Base-by-base conservation (phyloP, 1,139 yeast species). In the Suhomyces terraborum region DNA sequence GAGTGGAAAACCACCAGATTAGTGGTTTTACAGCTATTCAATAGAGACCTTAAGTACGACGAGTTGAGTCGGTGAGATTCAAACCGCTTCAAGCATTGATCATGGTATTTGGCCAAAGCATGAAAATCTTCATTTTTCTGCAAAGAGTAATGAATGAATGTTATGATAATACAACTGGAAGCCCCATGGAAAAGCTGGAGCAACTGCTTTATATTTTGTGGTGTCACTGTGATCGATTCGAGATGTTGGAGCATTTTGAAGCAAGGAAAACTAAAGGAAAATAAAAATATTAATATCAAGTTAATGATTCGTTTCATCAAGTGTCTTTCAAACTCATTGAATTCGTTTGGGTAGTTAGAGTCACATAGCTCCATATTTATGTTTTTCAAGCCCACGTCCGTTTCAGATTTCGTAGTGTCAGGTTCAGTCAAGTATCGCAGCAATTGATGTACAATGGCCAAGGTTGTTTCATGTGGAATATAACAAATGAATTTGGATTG, bases 151-250 rank as follows among this genome's bases (percentile, higher is more conserved):
- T 33, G 19, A 8, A n/a, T 17, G n/a, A 33, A 36, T 6, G 36
- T 8, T 12, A 36, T 30, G 6, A 23, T 13, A 14, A 28, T 19
- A 25, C 41, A 36, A 18, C 25, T 29, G 6, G 41, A 32, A 14
- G 30, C 31, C 4, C 35, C 42, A 13, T 24, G 20, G 27, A 42
- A 38, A 5, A 35, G 35, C 12, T 21, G 38, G 14, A 36, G 17
- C 10, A 36, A 9, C 14, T 32, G n/a, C 8, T 18, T 16, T 4
- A 25, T 9, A 20, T 36, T 34, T 3, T 13, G 10, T 3, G 12
- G 6, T 8, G 21, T 23, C 3, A 39, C 6, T 3, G 13, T 10
- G 5, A 30, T 2, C 3, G 19, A 9, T 8, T 29, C 8, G 22
- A 38, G 25, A 17, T 14, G 36, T 13, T 18, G n/a, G 5, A 26